These are phyloP conservation scores for Pezicula rhizophila DNA, from an alignment of 2,329 filamentous ascomycete genomes.

Conservation along the genomic window DNA sequence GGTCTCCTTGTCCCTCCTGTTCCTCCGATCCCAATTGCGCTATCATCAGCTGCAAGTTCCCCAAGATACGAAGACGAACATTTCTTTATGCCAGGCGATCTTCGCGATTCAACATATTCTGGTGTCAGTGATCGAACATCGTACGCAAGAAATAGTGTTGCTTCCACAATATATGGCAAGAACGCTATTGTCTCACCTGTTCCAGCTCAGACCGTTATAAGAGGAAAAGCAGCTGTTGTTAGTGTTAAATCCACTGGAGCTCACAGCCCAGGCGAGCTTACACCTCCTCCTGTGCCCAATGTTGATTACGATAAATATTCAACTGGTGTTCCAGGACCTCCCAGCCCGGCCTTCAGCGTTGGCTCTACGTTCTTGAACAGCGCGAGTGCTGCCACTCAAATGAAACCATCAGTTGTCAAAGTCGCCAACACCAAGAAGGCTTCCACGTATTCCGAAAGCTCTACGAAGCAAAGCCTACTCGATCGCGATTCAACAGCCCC, in stretches of 20 bases:
- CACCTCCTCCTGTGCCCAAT: conserved; percentile 69
- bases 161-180: conserved; percentile 90
- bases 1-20: conserved; percentile 82
- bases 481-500: conserved; percentile 37
- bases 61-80: conserved; percentile 70
- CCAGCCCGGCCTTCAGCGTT: conserved; percentile 58
- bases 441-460: conserved; percentile 4
- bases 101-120: conserved; percentile 88
- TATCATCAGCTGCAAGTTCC: conserved; percentile 48
- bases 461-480: conserved; percentile 12
- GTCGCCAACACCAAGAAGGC: conserved; percentile 47
- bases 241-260: conserved; percentile 72
- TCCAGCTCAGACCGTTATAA: conserved; percentile 79
- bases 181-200: conserved; percentile 75
- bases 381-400: conserved; percentile 50
- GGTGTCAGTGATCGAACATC: conserved; percentile 61
- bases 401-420: conserved; percentile 54
- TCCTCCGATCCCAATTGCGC: conserved; percentile 74
- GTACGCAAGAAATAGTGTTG: conserved; percentile 67
- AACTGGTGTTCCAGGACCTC: conserved; percentile 33
- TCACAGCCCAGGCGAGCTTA: conserved; percentile 44
- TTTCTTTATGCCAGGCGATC: conserved; percentile 87
- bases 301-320: conserved; percentile 61
- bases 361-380: conserved; percentile 64
- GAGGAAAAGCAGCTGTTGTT: conserved; percentile 86